These are phyloP conservation scores for Hymenoscyphus fructigenus DNA, from an alignment of 2,329 filamentous ascomycete genomes.

Conservation along the genomic window DNA sequence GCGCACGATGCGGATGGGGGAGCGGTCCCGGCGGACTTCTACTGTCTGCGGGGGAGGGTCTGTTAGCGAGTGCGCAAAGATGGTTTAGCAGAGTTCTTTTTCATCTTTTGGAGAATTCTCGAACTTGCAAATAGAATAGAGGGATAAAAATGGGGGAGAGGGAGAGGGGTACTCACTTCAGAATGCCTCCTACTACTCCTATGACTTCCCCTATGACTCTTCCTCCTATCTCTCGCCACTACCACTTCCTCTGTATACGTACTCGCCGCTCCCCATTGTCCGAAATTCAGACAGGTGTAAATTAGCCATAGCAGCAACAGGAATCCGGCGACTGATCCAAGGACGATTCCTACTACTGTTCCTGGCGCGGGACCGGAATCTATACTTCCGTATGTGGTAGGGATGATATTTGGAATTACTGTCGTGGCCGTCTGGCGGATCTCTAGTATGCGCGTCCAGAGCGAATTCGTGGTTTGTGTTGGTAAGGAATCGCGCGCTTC, in stretches of 20 bases:
- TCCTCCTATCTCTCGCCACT: constrained; percentile 17
- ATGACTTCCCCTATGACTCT: constrained; percentile 22
- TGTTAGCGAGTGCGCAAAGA: constrained; percentile 7
- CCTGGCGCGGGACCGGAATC: constrained; percentile 53
- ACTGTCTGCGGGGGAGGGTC: constrained; percentile 24
- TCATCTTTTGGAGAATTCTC: background rate
- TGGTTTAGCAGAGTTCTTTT: constrained; percentile 7
- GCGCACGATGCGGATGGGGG: constrained; percentile 28
- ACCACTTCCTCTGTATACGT: constrained; percentile 27
- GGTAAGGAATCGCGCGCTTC: constrained; percentile 8
- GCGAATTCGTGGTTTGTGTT: constrained; percentile 4
- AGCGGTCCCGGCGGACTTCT: constrained; percentile 27
- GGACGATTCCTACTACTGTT: constrained; percentile 58
- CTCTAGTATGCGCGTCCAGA: constrained; percentile 11
- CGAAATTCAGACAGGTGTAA: constrained; percentile 37
- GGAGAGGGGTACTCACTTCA: constrained; percentile 18
- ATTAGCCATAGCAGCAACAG: constrained; percentile 53
- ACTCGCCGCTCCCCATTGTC: constrained; percentile 10
- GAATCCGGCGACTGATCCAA: constrained; percentile 54
- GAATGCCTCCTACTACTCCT: constrained; percentile 17
- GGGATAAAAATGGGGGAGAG: no score
- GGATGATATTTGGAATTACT: constrained; percentile 61
- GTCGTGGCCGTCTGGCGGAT: constrained; percentile 28
- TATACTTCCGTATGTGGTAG: constrained; percentile 58
- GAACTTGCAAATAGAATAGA: background rate